Conservation (phyloP, 2,329 filamentous ascomycete genomes). For the Xylaria sp. region DNA sequence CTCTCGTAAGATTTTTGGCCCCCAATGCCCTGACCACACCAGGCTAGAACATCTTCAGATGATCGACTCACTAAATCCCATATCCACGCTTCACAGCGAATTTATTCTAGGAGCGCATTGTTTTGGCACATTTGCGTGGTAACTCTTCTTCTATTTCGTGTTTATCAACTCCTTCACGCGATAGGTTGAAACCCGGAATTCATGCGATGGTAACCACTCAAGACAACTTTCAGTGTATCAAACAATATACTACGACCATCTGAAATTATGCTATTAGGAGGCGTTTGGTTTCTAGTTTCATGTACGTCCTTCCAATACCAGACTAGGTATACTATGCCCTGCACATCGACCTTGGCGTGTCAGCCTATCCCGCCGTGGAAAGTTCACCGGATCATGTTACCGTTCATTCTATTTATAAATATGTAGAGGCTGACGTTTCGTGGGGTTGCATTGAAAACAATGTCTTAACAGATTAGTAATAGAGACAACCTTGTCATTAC, state of each 20-base stretch:
- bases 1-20: slow-evolving; percentile 5
- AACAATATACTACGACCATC: background rate
- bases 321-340: background rate
- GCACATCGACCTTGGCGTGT: background rate
- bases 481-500: background rate
- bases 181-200: background rate
- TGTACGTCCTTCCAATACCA: background rate
- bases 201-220: background rate
- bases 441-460: background rate
- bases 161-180: background rate
- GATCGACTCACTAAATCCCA: no score
- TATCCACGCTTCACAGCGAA: background rate
- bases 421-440: background rate
- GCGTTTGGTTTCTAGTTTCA: slow-evolving; percentile 8
- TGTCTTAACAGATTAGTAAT: background rate
- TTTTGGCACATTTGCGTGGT: background rate
- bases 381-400: background rate
- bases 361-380: background rate
- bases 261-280: background rate
- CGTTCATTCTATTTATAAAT: background rate
- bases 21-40: background rate
- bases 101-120: background rate
- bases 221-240: background rate
- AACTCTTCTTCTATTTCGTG: background rate
- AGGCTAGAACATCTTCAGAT: background rate